These are phyloP conservation scores for Ophiostoma sp. DNA, from an alignment of 2,329 filamentous ascomycete species.

Conservation along the genomic window DNA sequence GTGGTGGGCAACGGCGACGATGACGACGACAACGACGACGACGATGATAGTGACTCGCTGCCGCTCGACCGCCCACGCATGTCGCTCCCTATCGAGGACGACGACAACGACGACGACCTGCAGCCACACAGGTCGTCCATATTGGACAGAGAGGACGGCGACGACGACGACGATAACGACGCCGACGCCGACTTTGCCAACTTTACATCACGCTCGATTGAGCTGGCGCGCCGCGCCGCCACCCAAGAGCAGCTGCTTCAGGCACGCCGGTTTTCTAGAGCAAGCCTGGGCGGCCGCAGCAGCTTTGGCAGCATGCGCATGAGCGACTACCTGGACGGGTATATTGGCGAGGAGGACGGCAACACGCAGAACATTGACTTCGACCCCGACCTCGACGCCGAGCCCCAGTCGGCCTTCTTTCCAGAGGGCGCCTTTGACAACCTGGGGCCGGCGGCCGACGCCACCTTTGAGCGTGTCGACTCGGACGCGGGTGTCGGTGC, in stretches of 20 bases:
- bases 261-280: slow-evolving; percentile 45
- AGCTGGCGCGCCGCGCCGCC: slow-evolving; percentile 50
- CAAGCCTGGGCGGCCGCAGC: slow-evolving; percentile 49
- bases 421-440: slow-evolving; percentile 44
- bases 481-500: slow-evolving; percentile 28
- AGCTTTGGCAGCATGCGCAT: slow-evolving; percentile 50
- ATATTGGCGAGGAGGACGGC: slow-evolving; percentile 30
- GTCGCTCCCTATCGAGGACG: slow-evolving; percentile 48
- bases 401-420: slow-evolving; percentile 47
- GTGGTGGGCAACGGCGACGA: background rate
- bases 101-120: slow-evolving; percentile 48
- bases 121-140: slow-evolving; percentile 50
- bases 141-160: slow-evolving; percentile 47
- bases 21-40: slow-evolving; percentile 35
- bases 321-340: slow-evolving; percentile 46
- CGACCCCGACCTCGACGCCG: background rate
- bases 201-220: slow-evolving; percentile 54
- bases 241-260: slow-evolving; percentile 39
- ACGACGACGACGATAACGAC: slow-evolving; percentile 36
- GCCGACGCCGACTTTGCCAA: slow-evolving; percentile 44
- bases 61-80: slow-evolving; percentile 49
- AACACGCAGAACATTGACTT: slow-evolving; percentile 40
- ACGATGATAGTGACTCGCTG: slow-evolving; percentile 48
- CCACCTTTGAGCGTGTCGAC: slow-evolving; percentile 41
- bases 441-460: slow-evolving; percentile 37